phyloP scores from a whole-genome alignment of 2,329 filamentous ascomycete species.

The Paraconiothyrium sp. region DNA sequence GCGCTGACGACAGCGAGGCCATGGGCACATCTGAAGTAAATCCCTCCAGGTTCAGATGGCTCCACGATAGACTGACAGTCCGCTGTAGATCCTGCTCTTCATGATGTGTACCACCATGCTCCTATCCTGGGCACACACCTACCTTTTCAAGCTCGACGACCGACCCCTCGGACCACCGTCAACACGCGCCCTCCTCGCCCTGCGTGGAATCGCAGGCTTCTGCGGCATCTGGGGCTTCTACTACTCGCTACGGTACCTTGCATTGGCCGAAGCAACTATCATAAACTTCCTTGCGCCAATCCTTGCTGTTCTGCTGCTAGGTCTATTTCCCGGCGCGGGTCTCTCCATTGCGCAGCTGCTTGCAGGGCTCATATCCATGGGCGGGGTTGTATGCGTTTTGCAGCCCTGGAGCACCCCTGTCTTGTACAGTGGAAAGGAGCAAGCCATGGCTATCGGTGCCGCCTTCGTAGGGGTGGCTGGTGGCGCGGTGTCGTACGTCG shows the following conservation, averaged over 20 bases:
- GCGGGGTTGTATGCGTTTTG: slow-evolving; percentile 6
- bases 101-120: slow-evolving; percentile 7
- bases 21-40: slow-evolving; percentile 13
- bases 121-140: slow-evolving; percentile 1
- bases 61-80: background rate
- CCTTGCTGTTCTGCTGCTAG: slow-evolving; percentile 1
- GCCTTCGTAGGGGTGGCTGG: background rate
- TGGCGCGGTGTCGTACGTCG: slow-evolving; percentile 3
- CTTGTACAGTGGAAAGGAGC: background rate
- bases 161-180: background rate
- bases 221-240: slow-evolving; percentile 13
- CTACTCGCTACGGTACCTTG: slow-evolving; percentile 5
- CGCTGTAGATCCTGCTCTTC: slow-evolving; percentile 7
- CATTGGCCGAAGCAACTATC: background rate
- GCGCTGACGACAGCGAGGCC: background rate
- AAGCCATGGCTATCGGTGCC: background rate
- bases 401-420: slow-evolving; percentile 1
- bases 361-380: background rate
- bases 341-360: background rate
- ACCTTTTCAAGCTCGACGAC: background rate
- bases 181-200: background rate
- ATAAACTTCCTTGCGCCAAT: slow-evolving; percentile 10
- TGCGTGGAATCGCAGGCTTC: slow-evolving; percentile 9
- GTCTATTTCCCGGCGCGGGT: slow-evolving; percentile 1
- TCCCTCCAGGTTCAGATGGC: background rate